Conservation (phyloP, 2,329 filamentous ascomycete species). For the Furcasterigmium sp. region DNA sequence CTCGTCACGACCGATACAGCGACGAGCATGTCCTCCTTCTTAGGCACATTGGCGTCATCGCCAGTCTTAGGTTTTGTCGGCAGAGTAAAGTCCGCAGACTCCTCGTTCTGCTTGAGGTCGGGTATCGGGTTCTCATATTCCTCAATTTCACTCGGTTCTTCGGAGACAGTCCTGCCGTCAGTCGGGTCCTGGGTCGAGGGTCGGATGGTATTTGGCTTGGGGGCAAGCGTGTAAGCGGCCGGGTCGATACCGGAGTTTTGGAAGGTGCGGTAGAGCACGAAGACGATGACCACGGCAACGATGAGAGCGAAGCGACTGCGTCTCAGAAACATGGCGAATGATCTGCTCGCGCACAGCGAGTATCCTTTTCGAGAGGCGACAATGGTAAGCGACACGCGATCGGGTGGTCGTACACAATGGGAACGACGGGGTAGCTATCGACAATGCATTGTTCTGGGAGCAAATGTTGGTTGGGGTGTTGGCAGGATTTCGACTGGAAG, state of each 20-base stretch:
- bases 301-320: conserved; percentile 57
- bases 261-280: conserved; percentile 47
- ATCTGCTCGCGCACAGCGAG: conserved; percentile 1
- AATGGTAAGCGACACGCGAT: no score
- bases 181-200: neutral
- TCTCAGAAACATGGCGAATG: conserved; percentile 48
- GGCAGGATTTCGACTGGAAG: no score
- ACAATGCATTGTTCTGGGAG: no score
- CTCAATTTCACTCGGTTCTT: no score
- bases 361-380: neutral
- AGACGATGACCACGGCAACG: conserved; percentile 47
- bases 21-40: neutral
- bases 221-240: neutral
- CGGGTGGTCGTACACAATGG: neutral
- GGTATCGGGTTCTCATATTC: no score
- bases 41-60: neutral
- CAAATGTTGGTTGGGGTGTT: no score
- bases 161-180: neutral
- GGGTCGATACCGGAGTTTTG: conserved; percentile 32
- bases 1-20: neutral
- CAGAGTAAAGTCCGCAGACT: no score
- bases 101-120: no score
- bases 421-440: neutral
- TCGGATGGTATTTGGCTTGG: neutral
- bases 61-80: no score